Conservation (phyloP, 2,329 filamentous ascomycete species). For the Cryphonectria radicalis region DNA sequence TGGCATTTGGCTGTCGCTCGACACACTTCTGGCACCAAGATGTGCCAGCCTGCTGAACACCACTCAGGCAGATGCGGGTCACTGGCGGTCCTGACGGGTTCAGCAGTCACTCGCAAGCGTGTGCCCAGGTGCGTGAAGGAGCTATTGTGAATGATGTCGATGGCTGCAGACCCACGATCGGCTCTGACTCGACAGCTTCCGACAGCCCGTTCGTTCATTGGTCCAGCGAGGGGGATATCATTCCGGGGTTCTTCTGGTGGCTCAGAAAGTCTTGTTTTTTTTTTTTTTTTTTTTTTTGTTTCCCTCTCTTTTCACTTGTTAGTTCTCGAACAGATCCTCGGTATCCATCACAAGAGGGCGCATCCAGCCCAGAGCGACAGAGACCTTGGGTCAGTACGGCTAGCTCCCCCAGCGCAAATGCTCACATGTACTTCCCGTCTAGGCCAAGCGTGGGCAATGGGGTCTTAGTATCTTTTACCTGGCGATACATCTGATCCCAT, state of each 20-base stretch:
- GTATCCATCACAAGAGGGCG: background rate
- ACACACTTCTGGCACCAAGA: background rate
- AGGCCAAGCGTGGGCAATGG: conserved; percentile 21
- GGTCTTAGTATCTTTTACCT: conserved; percentile 23
- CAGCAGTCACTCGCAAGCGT: background rate
- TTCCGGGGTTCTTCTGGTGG: background rate
- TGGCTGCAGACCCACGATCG: background rate
- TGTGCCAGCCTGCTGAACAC: background rate
- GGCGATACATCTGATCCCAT: conserved; percentile 20
- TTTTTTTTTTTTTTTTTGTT: no score
- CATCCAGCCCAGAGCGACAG: background rate
- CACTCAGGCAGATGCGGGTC: background rate
- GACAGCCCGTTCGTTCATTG: background rate
- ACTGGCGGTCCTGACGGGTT: background rate
- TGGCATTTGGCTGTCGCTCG: background rate
- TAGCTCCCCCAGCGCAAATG: conserved; percentile 10
- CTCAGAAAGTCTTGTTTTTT: background rate
- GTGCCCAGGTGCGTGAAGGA: background rate
- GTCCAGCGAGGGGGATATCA: background rate
- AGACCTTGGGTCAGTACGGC: background rate
- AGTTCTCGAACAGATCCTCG: conserved; percentile 1
- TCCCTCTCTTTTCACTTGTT: background rate
- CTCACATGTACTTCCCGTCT: conserved; percentile 20
- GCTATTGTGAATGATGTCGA: background rate
- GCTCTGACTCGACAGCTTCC: background rate